Base-by-base conservation (phyloP, 2,329 filamentous ascomycete genomes). In the Stemphylium vesicarium region DNA sequence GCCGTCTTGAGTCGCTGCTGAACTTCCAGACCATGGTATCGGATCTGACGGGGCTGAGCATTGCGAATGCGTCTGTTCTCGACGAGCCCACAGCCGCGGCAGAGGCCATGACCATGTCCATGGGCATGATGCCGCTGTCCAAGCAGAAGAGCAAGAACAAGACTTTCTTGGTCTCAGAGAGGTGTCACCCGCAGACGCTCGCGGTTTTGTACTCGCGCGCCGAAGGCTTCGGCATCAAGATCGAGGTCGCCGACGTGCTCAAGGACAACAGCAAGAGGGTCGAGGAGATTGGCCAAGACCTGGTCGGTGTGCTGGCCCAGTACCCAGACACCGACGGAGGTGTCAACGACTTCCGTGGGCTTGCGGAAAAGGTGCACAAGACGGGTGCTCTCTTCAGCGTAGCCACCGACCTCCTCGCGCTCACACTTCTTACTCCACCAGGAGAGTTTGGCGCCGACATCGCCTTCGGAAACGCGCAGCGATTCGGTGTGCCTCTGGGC, bases 391-490 rank as follows among this genome's bases (percentile, higher is more conserved):
- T 92, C 18, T 87, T 98, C 70, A 91, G 90, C 65, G 92, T 92
- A 26, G 94, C 92, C 12, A 97, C 94, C 1, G 94, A 98, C 73
- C 82, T 97, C 39, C 81, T 96, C 35, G 92, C 93, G 5, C 79
- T 97, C 76, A 97, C 94, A 1, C 78, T 96, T 10, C 84, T 97
- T 45, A 95, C 90, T 45, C 91, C 94, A 1, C 94, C 94, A 0
- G 93, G 93, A 43, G 94, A 97, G 72, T 97, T 94, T 78, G 94
- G 94, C 37, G 94, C 94, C 18, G 94, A 98, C 72, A 91, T 98
- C 66, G 94, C 93, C 4, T 96, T 98, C 72, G 94, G 94, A 63
- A 96, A 89, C 70, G 88, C 94, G 13, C 94, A 98, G 79, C 84
- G 94, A 54, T 90, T 97, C 58, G 94, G 94, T 75, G 91, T 98